Evolutionary conservation across 805 yeast species (phyloP).

Genomic region (Kuraishia cidri): DNA sequence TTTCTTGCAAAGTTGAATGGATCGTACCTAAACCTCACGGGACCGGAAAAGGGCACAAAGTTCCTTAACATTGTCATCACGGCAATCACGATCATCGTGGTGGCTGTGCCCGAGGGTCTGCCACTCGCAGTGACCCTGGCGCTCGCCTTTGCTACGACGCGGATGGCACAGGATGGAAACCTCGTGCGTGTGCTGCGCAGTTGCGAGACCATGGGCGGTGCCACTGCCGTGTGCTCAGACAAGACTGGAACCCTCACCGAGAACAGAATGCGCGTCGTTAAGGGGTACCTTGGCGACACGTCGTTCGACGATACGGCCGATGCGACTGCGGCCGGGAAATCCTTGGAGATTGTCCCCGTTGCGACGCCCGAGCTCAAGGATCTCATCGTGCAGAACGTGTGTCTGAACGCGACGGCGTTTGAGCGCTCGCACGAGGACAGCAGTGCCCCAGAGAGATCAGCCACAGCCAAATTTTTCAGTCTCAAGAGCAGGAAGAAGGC

Average conservation of each 20-base stretch:
- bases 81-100: slow-evolving; percentile 88
- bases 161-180: slow-evolving; percentile 96
- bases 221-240: slow-evolving; percentile 94
- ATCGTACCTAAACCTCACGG: slow-evolving; percentile 28
- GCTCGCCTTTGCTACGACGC: slow-evolving; percentile 93
- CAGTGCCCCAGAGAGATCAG: slow-evolving; percentile 5
- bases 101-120: slow-evolving; percentile 98
- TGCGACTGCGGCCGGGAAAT: not conserved
- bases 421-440: slow-evolving; percentile 37
- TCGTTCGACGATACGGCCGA: slow-evolving; percentile 39
- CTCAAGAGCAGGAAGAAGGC: slow-evolving; percentile 7
- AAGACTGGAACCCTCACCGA: slow-evolving; percentile 97
- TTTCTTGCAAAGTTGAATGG: slow-evolving; percentile 56
- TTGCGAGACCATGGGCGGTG: slow-evolving; percentile 99
- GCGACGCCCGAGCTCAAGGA: slow-evolving; percentile 15
- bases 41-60: slow-evolving; percentile 75
- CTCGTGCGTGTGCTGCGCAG: slow-evolving; percentile 88
- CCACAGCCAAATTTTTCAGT: not conserved
- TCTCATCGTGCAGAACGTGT: slow-evolving; percentile 44
- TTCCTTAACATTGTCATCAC: slow-evolving; percentile 84
- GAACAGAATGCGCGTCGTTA: slow-evolving; percentile 85
- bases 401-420: slow-evolving; percentile 84
- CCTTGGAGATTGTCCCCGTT: too few relatives aligned
- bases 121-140: slow-evolving; percentile 97
- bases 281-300: slow-evolving; percentile 56